Evolutionary conservation across 352 stramenopile genomes (phyloP).

Genomic region (Thraustochytrium sp.): DNA sequence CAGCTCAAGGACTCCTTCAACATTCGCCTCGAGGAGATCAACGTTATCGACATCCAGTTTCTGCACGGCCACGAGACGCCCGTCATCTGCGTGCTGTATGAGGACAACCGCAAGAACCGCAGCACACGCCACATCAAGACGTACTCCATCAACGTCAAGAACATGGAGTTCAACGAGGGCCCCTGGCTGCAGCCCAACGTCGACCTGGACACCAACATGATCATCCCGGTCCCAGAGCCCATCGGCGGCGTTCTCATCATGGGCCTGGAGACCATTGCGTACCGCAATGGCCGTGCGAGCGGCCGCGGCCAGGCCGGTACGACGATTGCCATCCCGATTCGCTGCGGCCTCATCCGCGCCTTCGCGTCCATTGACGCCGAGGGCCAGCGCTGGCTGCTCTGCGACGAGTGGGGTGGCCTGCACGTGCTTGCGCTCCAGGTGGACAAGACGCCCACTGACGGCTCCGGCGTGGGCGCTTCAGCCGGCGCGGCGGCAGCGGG

Average conservation of each 20-base stretch:
- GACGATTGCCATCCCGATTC: slow-evolving; percentile 81
- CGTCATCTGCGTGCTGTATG: slow-evolving; percentile 81
- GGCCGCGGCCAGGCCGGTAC: slow-evolving; percentile 62
- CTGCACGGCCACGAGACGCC: slow-evolving; percentile 74
- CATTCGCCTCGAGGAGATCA: slow-evolving; percentile 81
- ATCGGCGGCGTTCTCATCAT: slow-evolving; percentile 78
- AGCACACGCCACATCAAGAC: slow-evolving; percentile 74
- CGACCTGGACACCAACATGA: slow-evolving; percentile 69
- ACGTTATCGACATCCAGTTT: slow-evolving; percentile 87
- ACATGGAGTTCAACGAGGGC: slow-evolving; percentile 57
- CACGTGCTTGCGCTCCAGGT: slow-evolving; percentile 75
- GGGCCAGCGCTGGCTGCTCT: slow-evolving; percentile 74
- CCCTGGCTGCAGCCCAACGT: slow-evolving; percentile 74
- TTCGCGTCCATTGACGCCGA: slow-evolving; percentile 77
- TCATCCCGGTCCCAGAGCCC: slow-evolving; percentile 75
- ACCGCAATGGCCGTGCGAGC: slow-evolving; percentile 50
- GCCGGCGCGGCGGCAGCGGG: not conserved
- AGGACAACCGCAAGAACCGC: slow-evolving; percentile 72
- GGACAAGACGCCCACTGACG: not conserved
- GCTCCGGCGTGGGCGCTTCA: not conserved
- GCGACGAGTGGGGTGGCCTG: slow-evolving; percentile 77
- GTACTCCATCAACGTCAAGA: slow-evolving; percentile 78
- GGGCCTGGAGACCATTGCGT: slow-evolving; percentile 81
- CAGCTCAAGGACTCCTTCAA: slow-evolving; percentile 63
- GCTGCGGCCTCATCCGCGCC: slow-evolving; percentile 77